Conservation (phyloP, 176 grass and related monocot genomes). For the Alloteropsis semialata region DNA sequence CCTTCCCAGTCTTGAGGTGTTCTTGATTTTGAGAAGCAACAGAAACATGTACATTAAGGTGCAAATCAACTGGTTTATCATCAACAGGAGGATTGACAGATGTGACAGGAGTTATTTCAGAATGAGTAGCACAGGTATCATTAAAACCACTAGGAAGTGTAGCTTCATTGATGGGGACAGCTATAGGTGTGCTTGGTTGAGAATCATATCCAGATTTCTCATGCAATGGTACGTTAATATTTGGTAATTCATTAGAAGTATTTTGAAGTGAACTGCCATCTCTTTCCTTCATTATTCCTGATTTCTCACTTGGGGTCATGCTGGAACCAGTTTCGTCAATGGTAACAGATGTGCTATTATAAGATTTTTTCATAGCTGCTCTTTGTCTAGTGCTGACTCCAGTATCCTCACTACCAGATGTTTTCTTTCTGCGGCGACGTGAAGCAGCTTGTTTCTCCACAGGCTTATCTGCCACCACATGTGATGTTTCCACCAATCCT, state of each 20-base stretch:
- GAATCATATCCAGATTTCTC: conserved; percentile 51
- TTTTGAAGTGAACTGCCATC: conserved; percentile 39
- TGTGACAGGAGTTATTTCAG: conserved; percentile 36
- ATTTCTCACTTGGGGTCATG: conserved; percentile 28
- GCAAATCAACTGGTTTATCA: conserved; percentile 33
- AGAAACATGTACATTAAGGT: background rate
- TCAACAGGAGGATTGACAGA: conserved; percentile 17
- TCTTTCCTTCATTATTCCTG: conserved; percentile 18
- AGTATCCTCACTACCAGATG: conserved; percentile 29
- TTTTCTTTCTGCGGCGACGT: conserved; percentile 55
- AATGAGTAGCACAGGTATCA: conserved; percentile 19
- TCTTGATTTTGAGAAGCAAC: conserved; percentile 38
- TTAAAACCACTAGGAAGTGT: conserved; percentile 35
- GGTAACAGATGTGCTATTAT: conserved; percentile 5
- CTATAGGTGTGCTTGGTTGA: conserved; percentile 53
- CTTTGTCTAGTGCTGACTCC: conserved; percentile 47
- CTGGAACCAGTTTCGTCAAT: conserved; percentile 27
- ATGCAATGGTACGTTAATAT: conserved; percentile 38
- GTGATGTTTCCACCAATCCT: conserved; percentile 44
- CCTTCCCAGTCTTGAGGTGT: conserved; percentile 35
- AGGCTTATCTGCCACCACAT: conserved; percentile 37
- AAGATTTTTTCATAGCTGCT: conserved; percentile 48
- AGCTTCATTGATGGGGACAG: conserved; percentile 48
- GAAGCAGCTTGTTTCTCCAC: conserved; percentile 42
- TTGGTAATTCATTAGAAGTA: conserved; percentile 38